Percentiles rank a stretch among this genome's conserved stretches.
These are phyloP conservation scores for Carex scoparia DNA, from an alignment of 176 grass and related monocot species.

Conservation along the genomic window DNA sequence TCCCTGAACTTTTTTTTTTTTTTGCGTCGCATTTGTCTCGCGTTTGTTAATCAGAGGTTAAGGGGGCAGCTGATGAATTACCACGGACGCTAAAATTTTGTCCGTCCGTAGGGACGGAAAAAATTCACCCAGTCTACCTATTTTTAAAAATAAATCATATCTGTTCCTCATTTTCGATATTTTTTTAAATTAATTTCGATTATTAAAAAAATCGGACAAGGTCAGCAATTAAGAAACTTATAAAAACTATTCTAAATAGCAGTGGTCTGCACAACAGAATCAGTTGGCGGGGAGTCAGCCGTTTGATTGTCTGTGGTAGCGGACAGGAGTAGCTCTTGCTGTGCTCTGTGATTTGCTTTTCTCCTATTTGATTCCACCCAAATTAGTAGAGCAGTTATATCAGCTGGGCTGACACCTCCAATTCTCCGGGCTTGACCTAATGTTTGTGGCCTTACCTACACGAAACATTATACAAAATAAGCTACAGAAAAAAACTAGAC, in stretches of 20 bases:
- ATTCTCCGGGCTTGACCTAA: slow-evolving; percentile 85
- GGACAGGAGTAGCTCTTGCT: slow-evolving; percentile 42
- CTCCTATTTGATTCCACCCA: slow-evolving; percentile 74
- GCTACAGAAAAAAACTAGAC: neutral
- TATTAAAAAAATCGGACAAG: too few relatives aligned
- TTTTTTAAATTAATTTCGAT: too few relatives aligned
- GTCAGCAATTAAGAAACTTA: neutral
- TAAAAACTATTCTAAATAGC: slow-evolving; percentile 19
- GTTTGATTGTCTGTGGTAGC: slow-evolving; percentile 23
- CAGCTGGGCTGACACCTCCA: slow-evolving; percentile 85
- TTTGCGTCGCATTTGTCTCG: too few relatives aligned
- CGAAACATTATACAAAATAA: neutral
- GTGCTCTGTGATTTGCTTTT: slow-evolving; percentile 44
- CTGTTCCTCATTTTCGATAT: too few relatives aligned
- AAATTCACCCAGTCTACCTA: too few relatives aligned
- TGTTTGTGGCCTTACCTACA: slow-evolving; percentile 73
- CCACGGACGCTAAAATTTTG: too few relatives aligned
- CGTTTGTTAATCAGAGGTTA: too few relatives aligned
- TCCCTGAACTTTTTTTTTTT: too few relatives aligned
- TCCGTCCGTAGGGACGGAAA: too few relatives aligned
- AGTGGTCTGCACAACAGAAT: slow-evolving; percentile 29
- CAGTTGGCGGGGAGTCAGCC: slow-evolving; percentile 28
- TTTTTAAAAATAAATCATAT: too few relatives aligned
- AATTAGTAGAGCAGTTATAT: slow-evolving; percentile 84
- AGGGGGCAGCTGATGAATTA: too few relatives aligned